Evolutionary conservation across 2,329 filamentous ascomycete species (phyloP), one percentile per base, ranked within the genome.

Genomic region (Diaporthe batatas): DNA sequence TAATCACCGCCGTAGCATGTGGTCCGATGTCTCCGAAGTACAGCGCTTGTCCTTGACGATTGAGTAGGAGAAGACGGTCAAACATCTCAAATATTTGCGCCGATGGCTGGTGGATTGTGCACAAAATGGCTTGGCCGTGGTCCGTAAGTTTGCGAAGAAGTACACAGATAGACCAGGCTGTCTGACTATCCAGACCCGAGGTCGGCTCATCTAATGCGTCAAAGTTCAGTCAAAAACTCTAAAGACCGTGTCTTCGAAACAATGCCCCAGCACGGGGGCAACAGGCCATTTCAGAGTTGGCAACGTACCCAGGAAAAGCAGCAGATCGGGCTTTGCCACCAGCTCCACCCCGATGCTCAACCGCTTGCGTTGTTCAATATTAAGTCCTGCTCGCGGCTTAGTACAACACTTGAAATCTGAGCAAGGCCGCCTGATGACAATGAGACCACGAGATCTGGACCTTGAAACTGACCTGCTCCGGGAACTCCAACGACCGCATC

Each of bases 291-390:
- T 7, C 54, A 11, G 21, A 23, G 21, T 6, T 23, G 18, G 29
- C 18, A 1, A 14, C 32, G 6, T 58, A 58, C 54, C 54, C 1
- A 58, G 54, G 85, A 94, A 94, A 44, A 93, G 85, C 72, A 93
- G 86, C 10, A 93, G 83, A 58, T 90, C 86, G 4, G 92, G 92
- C 80, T 91, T 93, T 4, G 91, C 92, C 34, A 91, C 91, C 25
- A 94, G 84, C 79, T 94, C 92, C 3, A 93, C 91, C 79, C 91
- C 92, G 73, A 93, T 93, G 1, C 91, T 93, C 23, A 93, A 84
- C 77, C 91, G 88, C 68, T 82, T 83, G n/a, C 81, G 75, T 72
- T 83, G 81, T 71, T 83, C 81, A 7, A 79, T 78, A 77, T 88
- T 73, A 1, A 70, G 51, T 16, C 68, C 65, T 68, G 7, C 5